A percentile compares a stretch with the other conserved stretches of the same genome.
These are phyloP conservation scores for Didymella pinodella DNA, from an alignment of 2,329 filamentous ascomycete species.

Conservation along the genomic window DNA sequence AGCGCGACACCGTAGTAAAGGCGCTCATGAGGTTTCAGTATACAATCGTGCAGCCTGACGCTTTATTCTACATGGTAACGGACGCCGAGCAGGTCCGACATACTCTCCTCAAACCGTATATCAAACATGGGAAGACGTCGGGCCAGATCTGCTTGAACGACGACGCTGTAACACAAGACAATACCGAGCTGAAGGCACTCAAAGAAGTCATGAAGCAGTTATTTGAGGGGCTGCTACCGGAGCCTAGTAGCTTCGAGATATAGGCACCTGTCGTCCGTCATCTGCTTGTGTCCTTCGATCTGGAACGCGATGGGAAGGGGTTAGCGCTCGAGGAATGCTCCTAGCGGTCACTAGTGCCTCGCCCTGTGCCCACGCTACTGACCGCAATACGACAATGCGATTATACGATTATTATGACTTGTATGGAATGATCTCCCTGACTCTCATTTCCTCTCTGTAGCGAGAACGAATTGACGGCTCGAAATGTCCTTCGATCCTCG, in stretches of 20 bases:
- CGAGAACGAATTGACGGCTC: background rate
- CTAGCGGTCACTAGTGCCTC: background rate
- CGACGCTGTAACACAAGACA: constrained; percentile 1
- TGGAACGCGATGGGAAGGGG: background rate
- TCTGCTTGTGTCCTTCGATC: background rate
- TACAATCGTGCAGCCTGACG: constrained; percentile 53
- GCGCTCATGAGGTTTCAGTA: constrained; percentile 55
- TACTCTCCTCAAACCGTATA: constrained; percentile 49
- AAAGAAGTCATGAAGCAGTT: background rate
- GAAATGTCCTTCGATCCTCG: background rate
- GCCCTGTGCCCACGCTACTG: background rate
- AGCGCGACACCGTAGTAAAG: constrained; percentile 49
- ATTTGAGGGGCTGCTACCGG: background rate
- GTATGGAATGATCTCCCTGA: background rate
- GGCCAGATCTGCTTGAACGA: constrained; percentile 56
- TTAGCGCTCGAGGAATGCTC: background rate
- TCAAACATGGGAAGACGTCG: constrained; percentile 45
- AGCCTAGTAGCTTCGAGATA: background rate
- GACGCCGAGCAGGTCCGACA: constrained; percentile 55
- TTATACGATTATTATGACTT: background rate
- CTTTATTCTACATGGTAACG: constrained; percentile 55
- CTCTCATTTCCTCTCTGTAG: background rate
- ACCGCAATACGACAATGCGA: background rate
- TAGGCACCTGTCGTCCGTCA: background rate
- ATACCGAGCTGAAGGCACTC: background rate